Evolutionary conservation across 306 rosid genomes (phyloP), one percentile per base, ranked within the genome.

Genomic region (Vicia sativa): DNA sequence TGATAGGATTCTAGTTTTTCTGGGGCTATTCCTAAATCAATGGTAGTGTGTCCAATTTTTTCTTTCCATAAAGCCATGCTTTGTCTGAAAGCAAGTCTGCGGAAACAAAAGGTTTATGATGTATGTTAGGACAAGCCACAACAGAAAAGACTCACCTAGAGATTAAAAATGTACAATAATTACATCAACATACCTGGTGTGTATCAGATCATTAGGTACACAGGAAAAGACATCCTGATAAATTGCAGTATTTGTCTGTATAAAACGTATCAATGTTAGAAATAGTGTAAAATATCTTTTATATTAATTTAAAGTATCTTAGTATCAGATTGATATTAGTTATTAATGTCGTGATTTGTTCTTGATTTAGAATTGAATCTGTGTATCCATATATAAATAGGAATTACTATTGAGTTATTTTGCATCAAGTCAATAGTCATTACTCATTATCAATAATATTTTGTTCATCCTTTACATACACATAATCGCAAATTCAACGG

Each of bases 181-280:
- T 55, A 42, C 13, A 19, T 19, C 60, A 21, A 39, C 65, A 11
- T 79, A 90, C 99, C 99, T 93, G 71, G 88, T 78, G 77, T 84
- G 92, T 77, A 93, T 82, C 57, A 90, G 83, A 84, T 93, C 96
- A 58, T 85, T 93, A 6, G 99, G 99, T 63, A 88, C 74, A 77
- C 99, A 93, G 58, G 90, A 82, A 77, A 93, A 88, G 50, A 93
- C 96, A 65, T 90, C 99, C 77, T 90, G 95, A 79, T 80, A 93
- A 79, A 93, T 88, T 38, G 91, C 14, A 3, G 96, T 88, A 77
- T 93, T 93, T 74, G 89, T 81, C 99, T 93, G 90, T 52, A 31
- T 0, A 59, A 53, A 74, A 85, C 16, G 28, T 43, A 21, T 26
- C 76, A 34, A 31, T 31, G 37, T 31, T 31, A 31, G 37, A 31